Evolutionary conservation across 1,139 yeast genomes (phyloP).

Genomic region (Saccharomyces hybrid): DNA sequence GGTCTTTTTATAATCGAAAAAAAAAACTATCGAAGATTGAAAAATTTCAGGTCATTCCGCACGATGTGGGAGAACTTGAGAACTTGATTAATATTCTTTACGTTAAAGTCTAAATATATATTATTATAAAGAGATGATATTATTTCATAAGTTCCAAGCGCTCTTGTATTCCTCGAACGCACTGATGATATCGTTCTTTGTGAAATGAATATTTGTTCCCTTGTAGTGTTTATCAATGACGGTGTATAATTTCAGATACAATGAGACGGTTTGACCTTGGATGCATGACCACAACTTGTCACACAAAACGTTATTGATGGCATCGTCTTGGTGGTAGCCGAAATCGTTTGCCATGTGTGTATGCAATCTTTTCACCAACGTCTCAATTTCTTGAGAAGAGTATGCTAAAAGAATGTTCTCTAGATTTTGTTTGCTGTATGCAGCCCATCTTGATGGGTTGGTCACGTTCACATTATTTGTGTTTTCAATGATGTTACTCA

Average conservation of each 20-base stretch:
- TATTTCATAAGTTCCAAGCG: background rate
- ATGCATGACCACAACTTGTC: constrained; percentile 45
- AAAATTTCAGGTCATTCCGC: background rate
- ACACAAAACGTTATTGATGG: constrained; percentile 29
- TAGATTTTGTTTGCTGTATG: constrained; percentile 52
- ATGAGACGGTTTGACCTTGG: constrained; percentile 41
- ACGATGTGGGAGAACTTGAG: background rate
- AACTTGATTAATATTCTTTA: background rate
- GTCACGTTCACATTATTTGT: constrained; percentile 25
- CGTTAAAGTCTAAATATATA: background rate
- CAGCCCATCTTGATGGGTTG: constrained; percentile 54
- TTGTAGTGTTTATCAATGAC: constrained; percentile 40
- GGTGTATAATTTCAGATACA: constrained; percentile 35
- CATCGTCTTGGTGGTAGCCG: constrained; percentile 33
- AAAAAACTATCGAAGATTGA: background rate
- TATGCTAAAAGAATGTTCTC: constrained; percentile 49
- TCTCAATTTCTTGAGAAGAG: constrained; percentile 50
- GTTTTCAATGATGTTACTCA: constrained; percentile 45
- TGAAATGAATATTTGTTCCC: constrained; percentile 35
- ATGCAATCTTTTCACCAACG: constrained; percentile 49
- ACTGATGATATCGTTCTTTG: constrained; percentile 37
- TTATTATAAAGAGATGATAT: background rate
- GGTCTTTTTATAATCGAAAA: background rate
- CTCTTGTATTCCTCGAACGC: constrained; percentile 34
- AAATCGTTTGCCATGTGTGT: constrained; percentile 56